Percentiles rank a stretch among this genome's conserved stretches.
phyloP scores from a whole-genome alignment of 768 basidiomycete species.

The Suillus occidentalis region DNA sequence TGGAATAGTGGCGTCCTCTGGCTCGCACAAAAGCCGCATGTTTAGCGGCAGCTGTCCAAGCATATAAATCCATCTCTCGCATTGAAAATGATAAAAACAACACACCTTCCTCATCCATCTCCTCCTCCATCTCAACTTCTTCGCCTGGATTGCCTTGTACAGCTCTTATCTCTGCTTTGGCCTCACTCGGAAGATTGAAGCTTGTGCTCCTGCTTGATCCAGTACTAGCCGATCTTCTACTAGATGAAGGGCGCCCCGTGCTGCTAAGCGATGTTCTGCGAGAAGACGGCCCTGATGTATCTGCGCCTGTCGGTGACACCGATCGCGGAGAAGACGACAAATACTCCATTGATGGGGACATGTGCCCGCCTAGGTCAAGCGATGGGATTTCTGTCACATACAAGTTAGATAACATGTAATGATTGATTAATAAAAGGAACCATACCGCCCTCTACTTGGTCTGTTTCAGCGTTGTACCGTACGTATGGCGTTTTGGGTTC shows the following conservation, averaged over 20 bases:
- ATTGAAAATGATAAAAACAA: conserved; percentile 1
- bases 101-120: conserved; percentile 88
- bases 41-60: conserved; percentile 65
- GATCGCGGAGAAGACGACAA: conserved; percentile 40
- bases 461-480: conserved; percentile 84
- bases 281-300: conserved; percentile 68
- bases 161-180: conserved; percentile 56
- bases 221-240: conserved; percentile 60
- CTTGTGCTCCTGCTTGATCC: conserved; percentile 80
- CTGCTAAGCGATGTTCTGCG: conserved; percentile 76
- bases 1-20: conserved; percentile 83
- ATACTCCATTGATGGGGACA: conserved; percentile 36
- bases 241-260: conserved; percentile 49
- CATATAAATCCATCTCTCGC: conserved; percentile 3
- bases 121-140: conserved; percentile 69
- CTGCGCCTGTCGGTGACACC: conserved; percentile 58
- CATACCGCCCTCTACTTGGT: conserved; percentile 79
- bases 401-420: conserved; percentile 2
- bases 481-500: conserved; percentile 98
- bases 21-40: conserved; percentile 81
- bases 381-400: conserved; percentile 71
- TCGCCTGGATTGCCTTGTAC: conserved; percentile 42
- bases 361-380: conserved; percentile 54
- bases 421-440: conserved; percentile 15
- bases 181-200: conserved; percentile 76